phyloP scores from a whole-genome alignment of 345 rosid species.

The Camelina neglecta region DNA sequence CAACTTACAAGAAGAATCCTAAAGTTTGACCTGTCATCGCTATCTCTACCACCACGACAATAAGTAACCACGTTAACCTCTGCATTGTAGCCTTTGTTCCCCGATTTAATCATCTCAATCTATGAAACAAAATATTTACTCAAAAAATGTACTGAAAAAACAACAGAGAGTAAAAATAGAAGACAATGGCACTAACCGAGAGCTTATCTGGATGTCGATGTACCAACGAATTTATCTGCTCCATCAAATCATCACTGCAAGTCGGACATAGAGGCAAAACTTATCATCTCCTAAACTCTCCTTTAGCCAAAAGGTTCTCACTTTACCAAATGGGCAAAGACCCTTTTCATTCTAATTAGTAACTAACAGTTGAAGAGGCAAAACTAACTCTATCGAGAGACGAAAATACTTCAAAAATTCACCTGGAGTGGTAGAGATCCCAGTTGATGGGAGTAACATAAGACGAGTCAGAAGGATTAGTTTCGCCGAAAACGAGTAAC shows the following conservation, averaged over 20 bases:
- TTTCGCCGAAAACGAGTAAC: slow-evolving; percentile 27
- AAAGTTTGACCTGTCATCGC: slow-evolving; percentile 67
- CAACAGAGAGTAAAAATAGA: background rate
- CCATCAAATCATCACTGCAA: slow-evolving; percentile 71
- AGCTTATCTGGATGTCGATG: slow-evolving; percentile 77
- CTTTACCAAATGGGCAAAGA: background rate
- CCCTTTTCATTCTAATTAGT: background rate
- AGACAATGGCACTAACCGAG: slow-evolving; percentile 50
- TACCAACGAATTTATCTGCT: slow-evolving; percentile 63
- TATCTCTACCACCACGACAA: slow-evolving; percentile 49
- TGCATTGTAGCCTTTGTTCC: slow-evolving; percentile 73
- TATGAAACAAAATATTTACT: slow-evolving; percentile 34
- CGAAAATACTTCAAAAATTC: background rate
- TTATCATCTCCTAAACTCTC: background rate
- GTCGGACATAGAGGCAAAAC: slow-evolving; percentile 3
- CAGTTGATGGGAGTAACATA: slow-evolving; percentile 66
- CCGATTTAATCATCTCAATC: slow-evolving; percentile 65
- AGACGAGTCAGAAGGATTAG: slow-evolving; percentile 45
- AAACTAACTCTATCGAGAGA: no score
- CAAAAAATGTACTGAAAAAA: slow-evolving; percentile 4
- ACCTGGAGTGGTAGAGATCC: slow-evolving; percentile 88
- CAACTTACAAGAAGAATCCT: slow-evolving; percentile 94
- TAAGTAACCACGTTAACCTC: slow-evolving; percentile 76
- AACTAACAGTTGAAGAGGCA: no score
- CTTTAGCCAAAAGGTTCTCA: background rate